Conservation (phyloP, 352 stramenopile genomes). For the Globisporangium acanthophoron region DNA sequence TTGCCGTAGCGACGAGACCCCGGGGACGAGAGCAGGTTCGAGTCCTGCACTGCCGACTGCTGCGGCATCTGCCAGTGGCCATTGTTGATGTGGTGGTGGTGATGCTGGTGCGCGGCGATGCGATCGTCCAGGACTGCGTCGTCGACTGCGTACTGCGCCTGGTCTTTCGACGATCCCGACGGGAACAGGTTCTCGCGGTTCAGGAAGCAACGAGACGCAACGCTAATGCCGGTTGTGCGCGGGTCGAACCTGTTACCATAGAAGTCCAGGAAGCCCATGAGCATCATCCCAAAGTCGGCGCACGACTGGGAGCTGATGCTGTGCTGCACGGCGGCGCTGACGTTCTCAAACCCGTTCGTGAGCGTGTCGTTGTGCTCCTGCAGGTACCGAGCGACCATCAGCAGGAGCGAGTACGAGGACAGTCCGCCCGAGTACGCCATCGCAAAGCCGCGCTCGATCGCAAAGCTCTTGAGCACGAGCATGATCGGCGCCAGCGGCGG, state of each 20-base stretch:
- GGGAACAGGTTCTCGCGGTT: constrained; percentile 57
- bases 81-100: constrained; percentile 20
- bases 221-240: constrained; percentile 87
- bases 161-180: constrained; percentile 18
- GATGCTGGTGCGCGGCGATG: constrained; percentile 14
- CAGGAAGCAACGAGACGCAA: constrained; percentile 75
- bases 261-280: constrained; percentile 97
- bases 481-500: constrained; percentile 93
- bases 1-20: constrained; percentile 63
- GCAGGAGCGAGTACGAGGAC: constrained; percentile 93
- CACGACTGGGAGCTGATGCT: constrained; percentile 57
- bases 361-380: constrained; percentile 78
- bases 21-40: constrained; percentile 50
- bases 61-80: constrained; percentile 61
- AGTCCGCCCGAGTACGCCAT: constrained; percentile 96
- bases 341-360: constrained; percentile 57
- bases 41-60: constrained; percentile 39
- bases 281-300: constrained; percentile 91
- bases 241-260: constrained; percentile 95
- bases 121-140: constrained; percentile 50
- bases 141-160: constrained; percentile 41
- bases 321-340: constrained; percentile 49
- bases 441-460: constrained; percentile 90
- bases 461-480: constrained; percentile 95
- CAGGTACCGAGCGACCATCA: constrained; percentile 94